Evolutionary conservation across 345 rosid genomes (phyloP), one percentile per base, ranked within the genome.

Genomic region (Hibiscus mutabilis): DNA sequence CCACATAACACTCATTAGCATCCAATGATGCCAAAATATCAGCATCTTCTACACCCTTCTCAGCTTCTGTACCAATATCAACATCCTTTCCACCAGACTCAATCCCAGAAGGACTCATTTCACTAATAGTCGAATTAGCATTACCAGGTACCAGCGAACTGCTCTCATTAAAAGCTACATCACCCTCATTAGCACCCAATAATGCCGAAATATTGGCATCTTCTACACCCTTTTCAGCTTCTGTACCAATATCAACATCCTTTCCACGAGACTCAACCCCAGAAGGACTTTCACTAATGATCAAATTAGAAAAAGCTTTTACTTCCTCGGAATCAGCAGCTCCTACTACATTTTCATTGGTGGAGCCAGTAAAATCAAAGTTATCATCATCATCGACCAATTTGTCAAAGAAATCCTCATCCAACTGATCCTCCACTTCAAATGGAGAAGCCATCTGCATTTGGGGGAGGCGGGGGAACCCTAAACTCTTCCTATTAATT

Each of bases 371-470:
- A 84, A 65, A 52, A 49, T 33, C 69, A 35, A 62, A 33, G 15
- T 63, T 60, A 2, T 73, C 75, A 63, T 90, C 83, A 73, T 88
- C 97, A 18, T 92, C 87, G 56, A 95, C 97, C 76, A 95, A 88
- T 66, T 89, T 86, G 73, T 95, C 96, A 76, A 95, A 95, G 85
- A 95, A 95, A 86, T 92, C 98, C 85, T 86, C 96, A 40, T 95
- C 99, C 68, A 93, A 88, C 85, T 90, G 96, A 92, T 95, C 99
- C 86, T 92, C 99, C 89, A 85, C 65, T 80, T 79, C 80, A 57
- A 85, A 87, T 66, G 91, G 84, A 83, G 90, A 85, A 77, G 91
- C 94, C 99, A 95, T 95, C 69, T 73, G 73, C 6, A 44, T 44
- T 24, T 19, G 14, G 14, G 4, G 58, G 13, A 6, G 5, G 60